These are phyloP conservation scores for Thuidium tamariscinum DNA, from an alignment of 225 moss, liverwort and hornwort species.

Conservation along the genomic window DNA sequence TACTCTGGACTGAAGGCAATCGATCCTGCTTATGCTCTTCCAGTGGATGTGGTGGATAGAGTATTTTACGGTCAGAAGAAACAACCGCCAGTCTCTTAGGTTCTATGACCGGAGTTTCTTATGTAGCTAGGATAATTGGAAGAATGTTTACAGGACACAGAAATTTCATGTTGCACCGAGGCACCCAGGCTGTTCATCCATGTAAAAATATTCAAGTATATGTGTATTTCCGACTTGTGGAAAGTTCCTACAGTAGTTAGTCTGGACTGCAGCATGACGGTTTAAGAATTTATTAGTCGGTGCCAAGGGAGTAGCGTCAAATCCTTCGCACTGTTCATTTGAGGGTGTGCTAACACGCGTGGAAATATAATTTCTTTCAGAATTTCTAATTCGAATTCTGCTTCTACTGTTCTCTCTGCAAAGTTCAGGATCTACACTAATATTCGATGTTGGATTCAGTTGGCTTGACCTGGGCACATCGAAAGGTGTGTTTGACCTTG, in stretches of 20 bases:
- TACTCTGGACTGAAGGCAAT: conserved; percentile 59
- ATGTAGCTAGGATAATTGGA: not conserved
- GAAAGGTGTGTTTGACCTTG: not conserved
- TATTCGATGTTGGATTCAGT: not conserved
- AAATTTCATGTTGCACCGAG: not conserved
- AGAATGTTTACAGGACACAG: not conserved
- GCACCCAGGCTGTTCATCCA: not conserved
- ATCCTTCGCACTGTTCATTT: not conserved
- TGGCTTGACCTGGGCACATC: not conserved
- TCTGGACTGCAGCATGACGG: not conserved
- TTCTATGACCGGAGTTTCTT: not conserved
- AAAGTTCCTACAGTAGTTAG: not conserved
- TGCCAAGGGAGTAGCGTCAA: not conserved
- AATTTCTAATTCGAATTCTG: not conserved
- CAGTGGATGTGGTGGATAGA: conserved; percentile 64
- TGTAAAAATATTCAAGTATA: not conserved
- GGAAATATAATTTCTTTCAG: not conserved
- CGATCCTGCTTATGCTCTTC: conserved; percentile 81
- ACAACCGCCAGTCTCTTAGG: not conserved
- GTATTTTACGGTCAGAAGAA: conserved; percentile 11
- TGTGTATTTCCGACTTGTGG: not conserved
- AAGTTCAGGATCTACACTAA: not conserved
- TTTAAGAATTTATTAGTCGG: not conserved
- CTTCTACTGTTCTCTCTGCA: not conserved
- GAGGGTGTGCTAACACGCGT: not conserved